Evolutionary conservation across 768 basidiomycete species (phyloP), one percentile per base, ranked within the genome.

Genomic region (Rhodotorula sphaerocarpa): DNA sequence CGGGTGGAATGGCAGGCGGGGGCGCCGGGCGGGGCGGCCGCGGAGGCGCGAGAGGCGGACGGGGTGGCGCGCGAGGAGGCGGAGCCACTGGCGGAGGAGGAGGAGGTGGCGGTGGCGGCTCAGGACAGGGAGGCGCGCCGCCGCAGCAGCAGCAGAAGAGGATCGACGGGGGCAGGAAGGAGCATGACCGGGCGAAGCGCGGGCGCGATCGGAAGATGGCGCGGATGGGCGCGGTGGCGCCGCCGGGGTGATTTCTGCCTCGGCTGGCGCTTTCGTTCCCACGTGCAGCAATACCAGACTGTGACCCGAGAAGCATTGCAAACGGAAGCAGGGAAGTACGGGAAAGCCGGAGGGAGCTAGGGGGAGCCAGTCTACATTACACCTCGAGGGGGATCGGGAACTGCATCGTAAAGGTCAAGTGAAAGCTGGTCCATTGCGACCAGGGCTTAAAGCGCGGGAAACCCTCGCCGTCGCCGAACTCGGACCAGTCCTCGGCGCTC

Each of bases 131-230:
- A n/a, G n/a, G n/a, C n/a, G n/a, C n/a, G n/a, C n/a, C n/a, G n/a
- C n/a, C n/a, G n/a, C n/a, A n/a, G 43, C 43, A 23, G 5, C 42
- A 44, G 20, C n/a, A 41, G 23, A 46, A 34, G 10, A 34, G 50
- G 21, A 54, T 57, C 16, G 63, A 65, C n/a, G 58, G 58, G 2
- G 63, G 58, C 14, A 27, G 63, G 42, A 50, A 43, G 33, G 54
- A 59, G 55, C 50, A 50, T 25, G 58, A 59, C 28, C 42, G 63
- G 16, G 59, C 60, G 58, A 90, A 87, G 74, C 77, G 87, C 55
- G 91, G 88, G 0, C 86, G 88, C 71, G 91, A 91, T 74, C 87
- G 84, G 76, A 95, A 95, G 78, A 84, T 92, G 86, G 80, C 82
- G 15, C 81, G 79, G 61, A 50, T 66, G 61, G 57, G 55, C 5